Conservation (phyloP, 331 rosid genomes). For the Arachis monticola region DNA sequence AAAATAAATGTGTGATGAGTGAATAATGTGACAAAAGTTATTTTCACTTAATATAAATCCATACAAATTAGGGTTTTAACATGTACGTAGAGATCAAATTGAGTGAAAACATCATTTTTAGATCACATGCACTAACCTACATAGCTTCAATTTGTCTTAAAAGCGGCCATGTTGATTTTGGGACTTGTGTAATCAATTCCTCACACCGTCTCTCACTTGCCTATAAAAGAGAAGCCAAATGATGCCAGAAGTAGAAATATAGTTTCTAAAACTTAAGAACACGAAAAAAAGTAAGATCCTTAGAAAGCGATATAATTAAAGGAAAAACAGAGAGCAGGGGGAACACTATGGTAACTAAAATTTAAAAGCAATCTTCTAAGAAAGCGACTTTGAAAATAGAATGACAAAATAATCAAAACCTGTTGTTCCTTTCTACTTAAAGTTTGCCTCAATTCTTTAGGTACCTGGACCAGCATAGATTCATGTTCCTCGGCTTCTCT, state of each 20-base stretch:
- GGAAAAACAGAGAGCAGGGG: conserved; percentile 35
- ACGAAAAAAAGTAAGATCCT: conserved; percentile 20
- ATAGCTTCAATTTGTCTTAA: conserved; percentile 97
- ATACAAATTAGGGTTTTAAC: too few relatives aligned
- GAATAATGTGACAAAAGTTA: too few relatives aligned
- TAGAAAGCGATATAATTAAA: conserved; percentile 15
- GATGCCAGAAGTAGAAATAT: conserved; percentile 35
- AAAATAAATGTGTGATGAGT: too few relatives aligned
- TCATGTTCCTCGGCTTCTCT: conserved; percentile 94
- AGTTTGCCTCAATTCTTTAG: conserved; percentile 93
- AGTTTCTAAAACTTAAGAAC: conserved; percentile 31
- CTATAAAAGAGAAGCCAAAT: conserved; percentile 50
- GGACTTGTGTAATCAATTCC: conserved; percentile 90
- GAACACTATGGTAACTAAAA: conserved; percentile 47
- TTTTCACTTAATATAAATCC: too few relatives aligned
- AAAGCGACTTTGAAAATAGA: conserved; percentile 37
- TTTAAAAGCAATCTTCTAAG: conserved; percentile 29
- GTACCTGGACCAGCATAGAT: conserved; percentile 92
- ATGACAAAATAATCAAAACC: conserved; percentile 56
- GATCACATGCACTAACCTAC: conserved; percentile 63
- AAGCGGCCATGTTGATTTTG: conserved; percentile 96
- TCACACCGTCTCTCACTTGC: conserved; percentile 98
- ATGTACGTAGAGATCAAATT: too few relatives aligned
- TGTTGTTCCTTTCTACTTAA: conserved; percentile 95
- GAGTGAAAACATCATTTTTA: background rate